Evolutionary conservation across 306 rosid genomes (phyloP), one percentile per base, ranked within the genome.

Genomic region (Vigna angularis): DNA sequence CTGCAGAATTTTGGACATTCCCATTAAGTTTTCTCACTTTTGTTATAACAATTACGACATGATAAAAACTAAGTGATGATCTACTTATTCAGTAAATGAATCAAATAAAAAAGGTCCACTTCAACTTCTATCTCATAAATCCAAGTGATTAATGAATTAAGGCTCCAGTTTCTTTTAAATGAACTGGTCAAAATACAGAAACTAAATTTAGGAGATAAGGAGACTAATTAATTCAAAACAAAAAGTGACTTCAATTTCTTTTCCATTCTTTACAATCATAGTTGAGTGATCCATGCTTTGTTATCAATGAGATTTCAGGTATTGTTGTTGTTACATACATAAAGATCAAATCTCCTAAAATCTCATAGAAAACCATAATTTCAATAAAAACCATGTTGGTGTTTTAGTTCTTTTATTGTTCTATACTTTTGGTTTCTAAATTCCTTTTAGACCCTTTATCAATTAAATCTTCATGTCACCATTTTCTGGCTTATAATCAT

Each of bases 71-170:
- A 58, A 59, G 48, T 61, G 11, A 28, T 18, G 13, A 13, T 50
- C 2, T 45, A 30, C 10, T 22, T 47, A 45, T 18, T 16, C 55
- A 30, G 26, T 26, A 52, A 77, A 77, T 28, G 32, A 67, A 56
- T 26, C 14, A 24, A 40, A 10, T 8, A 26, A 20, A 61, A 56
- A 56, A 12, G 7, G 2, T 18, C 15, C 30, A 52, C 57, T 77
- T 77, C 48, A 38, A 53, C 53, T 76, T 66, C 49, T 53, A 28
- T 13, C 45, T 22, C 4, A 52, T 52, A 66, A 76, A 66, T 52
- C 32, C 66, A 44, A 67, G 38, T 16, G 50, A 22, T 66, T 30
- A 55, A 42, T 42, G 13, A 42, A 30, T 51, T 77, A 11, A 24
- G 32, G 42, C 36, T 51, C 40, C 30, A 26, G 28, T 26, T 26